A percentile compares a stretch with the other conserved stretches of the same genome.
Conservation (phyloP, 148 eudicot genomes). For the Diospyros lotus region DNA sequence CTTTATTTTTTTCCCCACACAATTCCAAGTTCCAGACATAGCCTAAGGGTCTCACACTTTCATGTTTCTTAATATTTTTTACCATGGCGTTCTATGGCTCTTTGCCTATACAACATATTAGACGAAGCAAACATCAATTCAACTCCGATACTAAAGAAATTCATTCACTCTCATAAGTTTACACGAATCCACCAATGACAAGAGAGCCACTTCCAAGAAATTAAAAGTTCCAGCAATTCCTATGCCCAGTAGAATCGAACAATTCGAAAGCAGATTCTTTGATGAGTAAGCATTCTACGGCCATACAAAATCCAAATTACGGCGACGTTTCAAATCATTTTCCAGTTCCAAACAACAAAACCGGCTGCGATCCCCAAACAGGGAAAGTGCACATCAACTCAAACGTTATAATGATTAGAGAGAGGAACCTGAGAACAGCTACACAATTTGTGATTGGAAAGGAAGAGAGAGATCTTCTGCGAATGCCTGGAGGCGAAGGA, state of each 20-base stretch:
- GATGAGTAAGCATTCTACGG: neutral
- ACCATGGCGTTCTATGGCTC: neutral
- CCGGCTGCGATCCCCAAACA: neutral
- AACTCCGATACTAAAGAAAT: neutral
- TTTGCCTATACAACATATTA: neutral
- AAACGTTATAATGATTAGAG: neutral
- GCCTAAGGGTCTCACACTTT: neutral
- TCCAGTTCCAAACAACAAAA: neutral
- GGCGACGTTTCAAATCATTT: neutral
- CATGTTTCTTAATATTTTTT: neutral
- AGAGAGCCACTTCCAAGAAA: neutral
- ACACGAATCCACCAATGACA: conserved; percentile 4
- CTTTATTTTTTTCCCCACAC: no score
- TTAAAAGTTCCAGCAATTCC: neutral
- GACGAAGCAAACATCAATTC: neutral
- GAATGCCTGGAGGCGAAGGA: conserved; percentile 15
- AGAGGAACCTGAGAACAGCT: conserved; percentile 49
- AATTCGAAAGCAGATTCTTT: neutral
- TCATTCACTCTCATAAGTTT: conserved; percentile 5
- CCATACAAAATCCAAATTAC: neutral
- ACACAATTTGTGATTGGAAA: conserved; percentile 30
- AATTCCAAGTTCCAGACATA: no score
- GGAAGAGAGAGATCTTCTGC: conserved; percentile 14
- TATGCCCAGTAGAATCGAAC: no score
- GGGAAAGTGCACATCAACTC: neutral